Evolutionary conservation across 2,329 filamentous ascomycete species (phyloP).

Genomic region (Penicillium sp.): DNA sequence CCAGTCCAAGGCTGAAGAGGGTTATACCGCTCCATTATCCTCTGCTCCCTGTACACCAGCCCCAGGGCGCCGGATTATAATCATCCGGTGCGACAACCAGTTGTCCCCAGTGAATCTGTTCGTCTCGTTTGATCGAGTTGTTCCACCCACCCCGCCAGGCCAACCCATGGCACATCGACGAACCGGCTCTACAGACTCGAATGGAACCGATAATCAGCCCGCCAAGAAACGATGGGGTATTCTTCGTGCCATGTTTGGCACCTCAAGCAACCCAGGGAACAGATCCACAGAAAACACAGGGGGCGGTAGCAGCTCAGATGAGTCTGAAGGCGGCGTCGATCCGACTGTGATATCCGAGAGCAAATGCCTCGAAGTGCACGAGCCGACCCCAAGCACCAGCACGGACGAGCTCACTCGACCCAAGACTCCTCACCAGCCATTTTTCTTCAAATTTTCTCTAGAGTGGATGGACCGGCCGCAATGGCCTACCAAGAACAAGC

Average conservation of each 20-base stretch:
- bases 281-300: slow-evolving; percentile 41
- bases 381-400: slow-evolving; percentile 19
- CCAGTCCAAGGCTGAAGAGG: slow-evolving; percentile 63
- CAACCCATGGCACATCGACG: slow-evolving; percentile 35
- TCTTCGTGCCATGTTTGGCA: slow-evolving; percentile 51
- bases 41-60: slow-evolving; percentile 81
- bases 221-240: slow-evolving; percentile 51
- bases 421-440: slow-evolving; percentile 52
- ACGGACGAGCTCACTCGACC: slow-evolving; percentile 30
- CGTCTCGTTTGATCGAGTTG: slow-evolving; percentile 63
- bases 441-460: slow-evolving; percentile 67
- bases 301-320: slow-evolving; percentile 39
- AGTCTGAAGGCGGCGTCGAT: slow-evolving; percentile 34
- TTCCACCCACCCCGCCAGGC: slow-evolving; percentile 38
- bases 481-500: slow-evolving; percentile 50
- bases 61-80: slow-evolving; percentile 80
- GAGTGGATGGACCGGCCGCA: slow-evolving; percentile 60
- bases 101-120: slow-evolving; percentile 54
- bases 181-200: slow-evolving; percentile 32
- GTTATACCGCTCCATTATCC: slow-evolving; percentile 60
- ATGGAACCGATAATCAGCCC: slow-evolving; percentile 22
- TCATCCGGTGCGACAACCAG: slow-evolving; percentile 75
- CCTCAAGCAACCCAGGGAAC: slow-evolving; percentile 39
- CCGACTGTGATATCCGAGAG: slow-evolving; percentile 21
- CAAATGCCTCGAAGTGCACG: slow-evolving; percentile 29